Conservation (phyloP, 2,329 filamentous ascomycete species). For the Ophiostoma populinum region DNA sequence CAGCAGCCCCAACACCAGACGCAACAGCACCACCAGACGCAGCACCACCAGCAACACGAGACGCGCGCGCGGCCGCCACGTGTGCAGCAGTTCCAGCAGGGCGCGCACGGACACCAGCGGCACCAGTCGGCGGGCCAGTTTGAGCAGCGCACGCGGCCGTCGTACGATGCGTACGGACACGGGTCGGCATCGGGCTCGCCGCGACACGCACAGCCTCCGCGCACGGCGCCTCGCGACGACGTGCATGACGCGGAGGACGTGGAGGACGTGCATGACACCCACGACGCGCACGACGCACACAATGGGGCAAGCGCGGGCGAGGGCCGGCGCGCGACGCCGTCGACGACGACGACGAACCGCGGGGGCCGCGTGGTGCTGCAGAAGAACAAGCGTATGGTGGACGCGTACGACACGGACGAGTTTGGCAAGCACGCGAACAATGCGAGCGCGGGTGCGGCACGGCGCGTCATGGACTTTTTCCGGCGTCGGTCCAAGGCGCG, state of each 20-base stretch:
- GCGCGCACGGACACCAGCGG: conserved; percentile 13
- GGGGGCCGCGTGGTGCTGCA: conserved; percentile 42
- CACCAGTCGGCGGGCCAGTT: conserved; percentile 5
- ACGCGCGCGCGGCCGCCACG: conserved; percentile 13
- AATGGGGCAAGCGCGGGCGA: conserved; percentile 17
- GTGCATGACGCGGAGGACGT: too few relatives aligned
- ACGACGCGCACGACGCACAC: too few relatives aligned
- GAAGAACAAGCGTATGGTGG: conserved; percentile 76
- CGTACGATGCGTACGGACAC: too few relatives aligned
- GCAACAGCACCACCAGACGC: conserved; percentile 1
- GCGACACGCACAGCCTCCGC: too few relatives aligned
- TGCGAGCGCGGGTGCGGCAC: conserved; percentile 72
- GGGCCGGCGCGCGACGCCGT: conserved; percentile 22
- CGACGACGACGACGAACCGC: conserved; percentile 11
- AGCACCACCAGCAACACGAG: conserved; percentile 1
- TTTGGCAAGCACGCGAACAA: conserved; percentile 40
- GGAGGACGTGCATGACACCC: too few relatives aligned
- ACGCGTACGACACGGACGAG: conserved; percentile 69
- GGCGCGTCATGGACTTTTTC: conserved; percentile 98
- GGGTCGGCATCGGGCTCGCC: too few relatives aligned
- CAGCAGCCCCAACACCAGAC: conserved; percentile 5
- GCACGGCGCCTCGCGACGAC: too few relatives aligned
- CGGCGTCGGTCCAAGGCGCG: conserved; percentile 66
- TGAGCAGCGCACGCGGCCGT: conserved; percentile 4
- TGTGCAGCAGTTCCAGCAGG: conserved; percentile 2